Percentiles rank a stretch among this genome's conserved stretches.
Evolutionary conservation across 73 alveolate genomes (phyloP).

Genomic region (Paramecium sonneborni): DNA sequence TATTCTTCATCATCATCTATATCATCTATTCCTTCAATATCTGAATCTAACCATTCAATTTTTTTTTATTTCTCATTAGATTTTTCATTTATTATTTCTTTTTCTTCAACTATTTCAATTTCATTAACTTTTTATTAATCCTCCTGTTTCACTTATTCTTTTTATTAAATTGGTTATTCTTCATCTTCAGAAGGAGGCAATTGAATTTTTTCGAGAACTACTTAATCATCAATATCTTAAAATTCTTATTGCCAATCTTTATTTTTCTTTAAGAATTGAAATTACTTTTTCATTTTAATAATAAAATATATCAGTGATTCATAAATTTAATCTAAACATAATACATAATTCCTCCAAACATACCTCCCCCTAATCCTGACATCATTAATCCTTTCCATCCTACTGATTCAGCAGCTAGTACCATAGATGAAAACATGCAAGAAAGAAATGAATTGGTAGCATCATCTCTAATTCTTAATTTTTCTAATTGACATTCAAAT

Average conservation of each 20-base stretch:
- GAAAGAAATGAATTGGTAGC: constrained; percentile 37
- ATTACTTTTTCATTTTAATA: neutral
- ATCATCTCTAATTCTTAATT: constrained; percentile 56
- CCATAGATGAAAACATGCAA: constrained; percentile 62
- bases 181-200: neutral
- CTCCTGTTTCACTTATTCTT: neutral
- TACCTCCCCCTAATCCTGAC: constrained; percentile 58
- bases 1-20: constrained; percentile 32
- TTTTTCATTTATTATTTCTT: neutral
- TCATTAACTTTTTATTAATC: neutral
- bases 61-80: neutral
- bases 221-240: neutral
- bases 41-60: neutral
- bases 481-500: constrained; percentile 67
- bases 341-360: constrained; percentile 53
- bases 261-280: neutral
- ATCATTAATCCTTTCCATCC: constrained; percentile 45
- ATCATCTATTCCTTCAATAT: neutral
- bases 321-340: constrained; percentile 18
- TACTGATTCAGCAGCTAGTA: constrained; percentile 32
- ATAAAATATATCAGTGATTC: constrained; percentile 37
- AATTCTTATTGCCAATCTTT: constrained; percentile 17
- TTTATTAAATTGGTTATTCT: neutral
- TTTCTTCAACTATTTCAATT: neutral
- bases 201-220: neutral